Conservation (phyloP, 305 asterid species). For the Rubia peregrina region DNA sequence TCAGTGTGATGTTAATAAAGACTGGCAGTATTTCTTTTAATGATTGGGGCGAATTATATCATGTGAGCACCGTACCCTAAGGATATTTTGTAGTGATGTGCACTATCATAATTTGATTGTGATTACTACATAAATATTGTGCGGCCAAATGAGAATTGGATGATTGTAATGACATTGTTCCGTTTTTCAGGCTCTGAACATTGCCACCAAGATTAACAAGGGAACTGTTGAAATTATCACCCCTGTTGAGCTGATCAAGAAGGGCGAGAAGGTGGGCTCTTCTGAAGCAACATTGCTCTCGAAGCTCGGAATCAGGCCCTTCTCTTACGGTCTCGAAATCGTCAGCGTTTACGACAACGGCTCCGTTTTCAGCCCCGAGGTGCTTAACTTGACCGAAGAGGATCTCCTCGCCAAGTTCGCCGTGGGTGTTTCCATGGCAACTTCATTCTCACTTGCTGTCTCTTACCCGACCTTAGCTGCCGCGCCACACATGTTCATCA, state of each 20-base stretch:
- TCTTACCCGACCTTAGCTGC: slow-evolving; percentile 85
- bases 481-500: slow-evolving; percentile 81
- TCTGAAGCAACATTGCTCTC: slow-evolving; percentile 94
- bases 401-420: slow-evolving; percentile 72
- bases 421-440: slow-evolving; percentile 65
- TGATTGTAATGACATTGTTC: neutral
- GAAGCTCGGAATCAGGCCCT: slow-evolving; percentile 88
- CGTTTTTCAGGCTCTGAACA: slow-evolving; percentile 57
- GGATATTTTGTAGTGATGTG: no score
- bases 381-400: slow-evolving; percentile 71
- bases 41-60: no score
- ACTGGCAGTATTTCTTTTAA: no score
- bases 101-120: no score
- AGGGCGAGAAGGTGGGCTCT: slow-evolving; percentile 94
- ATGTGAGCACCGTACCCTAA: no score
- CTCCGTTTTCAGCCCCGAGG: slow-evolving; percentile 78
- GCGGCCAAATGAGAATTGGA: no score
- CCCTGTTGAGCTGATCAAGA: slow-evolving; percentile 89
- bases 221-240: slow-evolving; percentile 93
- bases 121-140: no score
- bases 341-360: slow-evolving; percentile 67
- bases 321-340: slow-evolving; percentile 75
- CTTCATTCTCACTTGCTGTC: slow-evolving; percentile 58
- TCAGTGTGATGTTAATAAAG: neutral
- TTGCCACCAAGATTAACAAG: slow-evolving; percentile 97